Evolutionary conservation across 169 alveolate species (phyloP), one percentile per base, ranked within the genome.

Genomic region (Theileria orientalis): DNA sequence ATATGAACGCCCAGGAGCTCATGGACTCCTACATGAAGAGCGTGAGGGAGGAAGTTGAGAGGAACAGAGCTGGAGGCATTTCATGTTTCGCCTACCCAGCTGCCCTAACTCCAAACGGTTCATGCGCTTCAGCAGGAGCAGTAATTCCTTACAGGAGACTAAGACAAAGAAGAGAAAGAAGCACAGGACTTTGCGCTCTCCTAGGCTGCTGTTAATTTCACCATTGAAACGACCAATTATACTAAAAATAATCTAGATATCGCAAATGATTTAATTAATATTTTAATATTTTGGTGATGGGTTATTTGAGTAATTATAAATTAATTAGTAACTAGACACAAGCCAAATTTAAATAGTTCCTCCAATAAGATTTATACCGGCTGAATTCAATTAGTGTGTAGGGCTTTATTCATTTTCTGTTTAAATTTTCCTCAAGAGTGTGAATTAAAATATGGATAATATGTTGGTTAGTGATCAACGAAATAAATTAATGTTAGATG

Each of bases 121-220:
- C 93, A 11, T 92, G 95, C 76, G 89, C 94, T 33, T 83, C 92
- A 37, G 95, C 95, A 37, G 95, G 95, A 7, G 94, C 95, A 16
- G 88, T 86, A n/a, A 71, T 85, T 37, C 95, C 94, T 0, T 83
- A 87, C 56, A 83, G 95, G 21, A 63, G 94, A 62, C 61, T 60
- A 5, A 76, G 78, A 47, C 29, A 66, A 2, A 23, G 32, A 5
- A 51, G 56, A 9, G 64, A 54, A 47, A 59, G 44, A 61, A 56
- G 23, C 21, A 46, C 23, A 32, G 21, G 21, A 13, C 56, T 42
- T n/a, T 59, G n/a, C 49, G 35, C 85, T 5, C n/a, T 72, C 37
- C n/a, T 64, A 13, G 86, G 86, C 3, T 78, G 86, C 69, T 78
- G 86, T 37, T 78, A 69, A 40, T 6, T 23, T 11, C 11, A 47